Percentiles rank a stretch among this genome's conserved stretches.
phyloP scores from a whole-genome alignment of 148 eudicot species.

The Cornus suecica region DNA sequence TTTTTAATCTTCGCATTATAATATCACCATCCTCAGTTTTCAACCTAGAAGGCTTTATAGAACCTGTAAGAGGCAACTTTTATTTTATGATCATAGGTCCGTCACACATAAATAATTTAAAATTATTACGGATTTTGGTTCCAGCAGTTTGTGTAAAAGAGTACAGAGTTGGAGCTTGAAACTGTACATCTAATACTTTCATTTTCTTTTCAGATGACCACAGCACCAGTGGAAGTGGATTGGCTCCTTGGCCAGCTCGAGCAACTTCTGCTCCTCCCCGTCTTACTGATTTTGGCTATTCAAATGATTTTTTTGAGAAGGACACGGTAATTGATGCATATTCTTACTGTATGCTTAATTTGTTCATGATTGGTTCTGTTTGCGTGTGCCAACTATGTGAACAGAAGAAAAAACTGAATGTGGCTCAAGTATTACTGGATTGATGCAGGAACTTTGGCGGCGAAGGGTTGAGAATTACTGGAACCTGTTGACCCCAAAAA shows the following conservation, averaged over 20 bases:
- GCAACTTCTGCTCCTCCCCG: slow-evolving; percentile 92
- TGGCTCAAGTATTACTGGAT: slow-evolving; percentile 6
- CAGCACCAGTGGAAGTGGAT: slow-evolving; percentile 70
- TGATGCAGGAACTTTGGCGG: slow-evolving; percentile 74
- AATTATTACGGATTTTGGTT: not conserved
- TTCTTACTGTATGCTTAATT: not conserved
- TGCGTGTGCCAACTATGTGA: slow-evolving; percentile 4
- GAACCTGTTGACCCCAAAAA: slow-evolving; percentile 73
- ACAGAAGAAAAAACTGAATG: not conserved
- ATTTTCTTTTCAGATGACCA: slow-evolving; percentile 71
- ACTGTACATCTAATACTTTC: not conserved
- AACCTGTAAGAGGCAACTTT: not conserved
- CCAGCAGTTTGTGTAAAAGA: not conserved
- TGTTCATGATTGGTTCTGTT: not conserved
- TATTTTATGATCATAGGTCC: not conserved
- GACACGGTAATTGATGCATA: slow-evolving; percentile 60
- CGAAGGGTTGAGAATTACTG: slow-evolving; percentile 82
- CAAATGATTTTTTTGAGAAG: slow-evolving; percentile 74
- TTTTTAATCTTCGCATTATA: not conserved
- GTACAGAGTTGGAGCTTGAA: not conserved
- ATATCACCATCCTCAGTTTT: not conserved
- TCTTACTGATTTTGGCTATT: slow-evolving; percentile 94
- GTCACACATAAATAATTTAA: not conserved
- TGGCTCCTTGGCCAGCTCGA: slow-evolving; percentile 97
- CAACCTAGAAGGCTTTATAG: not conserved